Percentiles rank a stretch among this genome's conserved stretches.
phyloP scores from a whole-genome alignment of 2,329 filamentous ascomycete genomes.

The Periglandula ipomoeae region DNA sequence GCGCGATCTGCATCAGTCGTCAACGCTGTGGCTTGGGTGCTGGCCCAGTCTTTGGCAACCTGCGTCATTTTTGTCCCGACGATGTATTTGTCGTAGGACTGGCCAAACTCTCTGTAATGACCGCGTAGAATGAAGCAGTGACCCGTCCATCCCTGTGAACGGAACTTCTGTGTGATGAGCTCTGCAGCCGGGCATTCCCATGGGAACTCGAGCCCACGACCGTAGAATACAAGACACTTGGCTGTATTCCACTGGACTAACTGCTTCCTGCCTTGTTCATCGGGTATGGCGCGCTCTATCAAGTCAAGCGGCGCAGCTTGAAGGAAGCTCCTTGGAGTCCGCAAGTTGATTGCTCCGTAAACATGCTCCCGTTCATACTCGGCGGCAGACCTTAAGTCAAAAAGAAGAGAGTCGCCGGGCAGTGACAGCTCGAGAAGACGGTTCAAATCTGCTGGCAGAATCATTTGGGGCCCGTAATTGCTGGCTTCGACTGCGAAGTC shows the following conservation, averaged over 20 bases:
- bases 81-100: constrained; percentile 43
- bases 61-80: constrained; percentile 32
- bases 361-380: constrained; percentile 44
- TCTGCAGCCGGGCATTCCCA: constrained; percentile 43
- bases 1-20: constrained; percentile 14
- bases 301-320: constrained; percentile 38
- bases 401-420: constrained; percentile 34
- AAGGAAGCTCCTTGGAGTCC: constrained; percentile 40
- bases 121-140: constrained; percentile 46
- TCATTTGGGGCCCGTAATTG: constrained; percentile 31
- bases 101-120: constrained; percentile 45
- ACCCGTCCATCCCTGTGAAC: constrained; percentile 38
- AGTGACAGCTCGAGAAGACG: constrained; percentile 41
- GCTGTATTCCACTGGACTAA: constrained; percentile 39
- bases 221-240: constrained; percentile 44
- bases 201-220: constrained; percentile 36
- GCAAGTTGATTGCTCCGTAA: constrained; percentile 41
- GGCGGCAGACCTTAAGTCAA: constrained; percentile 38
- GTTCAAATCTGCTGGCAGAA: constrained; percentile 42
- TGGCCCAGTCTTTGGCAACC: constrained; percentile 30
- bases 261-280: constrained; percentile 36
- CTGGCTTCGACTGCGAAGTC: constrained; percentile 22
- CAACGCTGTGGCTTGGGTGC: constrained; percentile 14
- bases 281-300: constrained; percentile 39
- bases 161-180: constrained; percentile 35